Percentiles rank a stretch among this genome's conserved stretches.
phyloP scores from a whole-genome alignment of 2,329 filamentous ascomycete genomes.

The Curvularia sp. region DNA sequence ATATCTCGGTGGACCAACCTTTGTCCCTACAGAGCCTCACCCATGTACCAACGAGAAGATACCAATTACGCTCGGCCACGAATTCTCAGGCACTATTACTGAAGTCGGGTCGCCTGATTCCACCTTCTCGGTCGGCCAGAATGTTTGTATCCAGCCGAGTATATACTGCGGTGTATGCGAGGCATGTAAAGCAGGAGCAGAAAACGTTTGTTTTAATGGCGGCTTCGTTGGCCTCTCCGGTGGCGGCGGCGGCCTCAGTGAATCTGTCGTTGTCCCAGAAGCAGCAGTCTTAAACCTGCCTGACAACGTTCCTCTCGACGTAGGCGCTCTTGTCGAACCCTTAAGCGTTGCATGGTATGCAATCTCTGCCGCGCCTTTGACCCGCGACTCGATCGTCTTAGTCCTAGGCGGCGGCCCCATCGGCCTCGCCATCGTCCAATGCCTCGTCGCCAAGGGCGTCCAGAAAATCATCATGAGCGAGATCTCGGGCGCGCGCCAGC shows the following conservation, averaged over 20 bases:
- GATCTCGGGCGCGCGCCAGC: conserved; percentile 58
- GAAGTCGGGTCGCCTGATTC: conserved; percentile 63
- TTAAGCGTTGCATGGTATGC: conserved; percentile 71
- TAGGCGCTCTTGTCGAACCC: conserved; percentile 67
- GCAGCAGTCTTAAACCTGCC: conserved; percentile 60
- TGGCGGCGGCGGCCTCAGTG: conserved; percentile 64
- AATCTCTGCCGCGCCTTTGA: conserved; percentile 58
- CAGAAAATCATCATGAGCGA: conserved; percentile 66
- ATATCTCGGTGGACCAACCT: conserved; percentile 58
- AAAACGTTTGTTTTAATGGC: conserved; percentile 65
- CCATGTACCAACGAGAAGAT: conserved; percentile 63
- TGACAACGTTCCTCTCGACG: conserved; percentile 59
- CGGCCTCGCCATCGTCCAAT: conserved; percentile 65
- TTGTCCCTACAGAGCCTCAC: conserved; percentile 62
- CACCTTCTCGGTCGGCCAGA: conserved; percentile 60
- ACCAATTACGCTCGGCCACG: conserved; percentile 69
- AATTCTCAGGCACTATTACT: conserved; percentile 67
- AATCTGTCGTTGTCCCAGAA: conserved; percentile 61
- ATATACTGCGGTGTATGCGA: conserved; percentile 64
- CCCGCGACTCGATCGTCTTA: conserved; percentile 57
- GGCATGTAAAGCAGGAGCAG: conserved; percentile 60
- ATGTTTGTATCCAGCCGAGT: conserved; percentile 66
- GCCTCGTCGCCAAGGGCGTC: conserved; percentile 62
- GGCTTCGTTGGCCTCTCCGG: conserved; percentile 61
- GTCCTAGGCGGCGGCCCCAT: conserved; percentile 70